A percentile compares a stretch with the other conserved stretches of the same genome.
Evolutionary conservation across 306 rosid species (phyloP).

Genomic region (Glycine latifolia): DNA sequence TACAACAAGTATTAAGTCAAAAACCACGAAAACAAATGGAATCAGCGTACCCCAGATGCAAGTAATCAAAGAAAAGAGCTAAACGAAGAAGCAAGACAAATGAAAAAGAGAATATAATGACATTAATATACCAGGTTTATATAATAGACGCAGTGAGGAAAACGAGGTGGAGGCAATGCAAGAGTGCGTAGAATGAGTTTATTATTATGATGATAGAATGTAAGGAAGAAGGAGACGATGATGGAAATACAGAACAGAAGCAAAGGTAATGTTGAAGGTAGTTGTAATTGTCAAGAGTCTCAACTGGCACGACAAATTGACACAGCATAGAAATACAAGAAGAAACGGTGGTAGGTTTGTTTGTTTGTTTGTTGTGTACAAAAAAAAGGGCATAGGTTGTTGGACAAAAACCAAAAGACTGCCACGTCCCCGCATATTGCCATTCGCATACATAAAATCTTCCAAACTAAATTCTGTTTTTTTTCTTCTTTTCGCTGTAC

Average conservation of each 20-base stretch:
- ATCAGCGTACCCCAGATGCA: background rate
- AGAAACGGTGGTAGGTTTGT: background rate
- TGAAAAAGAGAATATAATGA: background rate
- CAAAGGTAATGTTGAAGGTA: too few species aligned
- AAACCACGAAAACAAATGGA: background rate
- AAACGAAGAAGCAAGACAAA: background rate
- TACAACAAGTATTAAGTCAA: too few species aligned
- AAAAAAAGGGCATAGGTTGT: background rate
- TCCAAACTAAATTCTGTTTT: background rate
- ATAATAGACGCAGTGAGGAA: too few species aligned
- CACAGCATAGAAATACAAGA: slow-evolving; percentile 48
- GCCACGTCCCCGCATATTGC: background rate
- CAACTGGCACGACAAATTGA: slow-evolving; percentile 1
- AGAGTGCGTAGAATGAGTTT: slow-evolving; percentile 9
- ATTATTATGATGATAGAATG: too few species aligned
- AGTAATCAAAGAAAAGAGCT: too few species aligned
- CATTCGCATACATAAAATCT: background rate
- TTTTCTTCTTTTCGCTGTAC: too few species aligned
- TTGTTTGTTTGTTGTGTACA: background rate
- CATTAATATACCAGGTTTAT: too few species aligned
- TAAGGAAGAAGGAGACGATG: too few species aligned
- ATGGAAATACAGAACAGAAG: too few species aligned
- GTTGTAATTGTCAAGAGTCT: slow-evolving; percentile 4
- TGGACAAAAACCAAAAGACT: background rate
- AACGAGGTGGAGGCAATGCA: background rate